phyloP scores from a whole-genome alignment of 805 yeast genomes.

The Sugiyamaella chiloensis region DNA sequence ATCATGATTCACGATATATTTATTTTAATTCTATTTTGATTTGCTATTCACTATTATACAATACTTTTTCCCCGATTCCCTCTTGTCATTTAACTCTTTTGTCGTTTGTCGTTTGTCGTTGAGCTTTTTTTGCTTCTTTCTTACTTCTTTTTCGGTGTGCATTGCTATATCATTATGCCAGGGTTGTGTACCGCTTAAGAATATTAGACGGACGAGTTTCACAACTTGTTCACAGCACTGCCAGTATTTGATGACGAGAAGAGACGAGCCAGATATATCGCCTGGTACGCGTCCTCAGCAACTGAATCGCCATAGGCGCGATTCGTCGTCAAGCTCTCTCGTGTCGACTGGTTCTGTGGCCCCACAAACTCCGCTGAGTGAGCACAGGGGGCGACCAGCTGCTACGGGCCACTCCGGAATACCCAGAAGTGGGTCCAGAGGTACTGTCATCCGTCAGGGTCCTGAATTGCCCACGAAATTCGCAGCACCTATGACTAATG shows the following conservation, averaged over 20 bases:
- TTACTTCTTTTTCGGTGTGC: no score
- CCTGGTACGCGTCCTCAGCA: slow-evolving; percentile 1
- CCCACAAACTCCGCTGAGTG: not conserved
- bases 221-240: no score
- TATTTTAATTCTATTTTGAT: not conserved
- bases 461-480: slow-evolving; percentile 7
- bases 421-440: slow-evolving; percentile 4
- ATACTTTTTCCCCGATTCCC: not conserved
- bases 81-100: not conserved
- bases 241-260: no score
- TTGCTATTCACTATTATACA: not conserved
- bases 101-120: no score
- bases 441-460: not conserved
- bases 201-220: no score
- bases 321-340: not conserved
- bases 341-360: not conserved
- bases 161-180: no score
- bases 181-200: no score
- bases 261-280: not conserved
- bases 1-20: slow-evolving; percentile 1
- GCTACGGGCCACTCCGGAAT: not conserved
- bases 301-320: not conserved
- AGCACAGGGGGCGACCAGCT: not conserved
- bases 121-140: no score
- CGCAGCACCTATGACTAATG: slow-evolving; percentile 13